phyloP scores from a whole-genome alignment of 2,329 filamentous ascomycete genomes.

The Pseudogymnoascus sp. region DNA sequence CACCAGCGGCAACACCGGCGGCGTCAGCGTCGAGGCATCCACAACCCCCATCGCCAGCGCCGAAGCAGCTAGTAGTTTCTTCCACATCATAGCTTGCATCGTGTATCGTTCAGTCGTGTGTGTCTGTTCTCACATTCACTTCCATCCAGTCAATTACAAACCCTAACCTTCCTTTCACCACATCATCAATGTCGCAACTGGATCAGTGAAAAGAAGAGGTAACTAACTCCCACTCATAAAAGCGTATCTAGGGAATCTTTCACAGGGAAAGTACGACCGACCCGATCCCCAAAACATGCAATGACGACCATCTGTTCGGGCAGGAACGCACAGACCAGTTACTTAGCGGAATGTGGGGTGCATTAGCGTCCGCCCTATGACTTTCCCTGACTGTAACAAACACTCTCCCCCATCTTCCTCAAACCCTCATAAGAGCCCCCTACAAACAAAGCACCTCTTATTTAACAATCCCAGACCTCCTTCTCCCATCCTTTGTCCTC shows the following conservation, averaged over 20 bases:
- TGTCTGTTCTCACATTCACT: not conserved
- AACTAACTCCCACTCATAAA: not conserved
- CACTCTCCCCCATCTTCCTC: slow-evolving; percentile 15
- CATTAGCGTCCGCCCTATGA: not conserved
- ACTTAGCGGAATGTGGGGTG: not conserved
- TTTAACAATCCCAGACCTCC: not conserved
- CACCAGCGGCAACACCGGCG: slow-evolving; percentile 48
- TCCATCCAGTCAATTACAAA: not conserved
- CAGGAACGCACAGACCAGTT: not conserved
- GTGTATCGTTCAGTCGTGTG: not conserved
- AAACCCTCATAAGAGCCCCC: not conserved
- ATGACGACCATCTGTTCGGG: not conserved
- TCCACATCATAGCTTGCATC: not conserved
- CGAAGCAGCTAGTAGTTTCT: slow-evolving; percentile 19
- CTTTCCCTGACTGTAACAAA: not conserved
- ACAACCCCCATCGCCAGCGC: slow-evolving; percentile 22
- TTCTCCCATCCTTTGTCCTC: slow-evolving; percentile 14
- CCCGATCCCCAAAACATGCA: not conserved
- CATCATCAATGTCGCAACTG: not conserved
- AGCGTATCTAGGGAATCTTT: not conserved
- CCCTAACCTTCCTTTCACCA: not conserved
- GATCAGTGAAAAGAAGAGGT: not conserved
- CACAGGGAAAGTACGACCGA: not conserved
- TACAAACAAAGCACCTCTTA: not conserved
- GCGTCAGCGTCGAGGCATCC: slow-evolving; percentile 45